Evolutionary conservation across 2,329 filamentous ascomycete genomes (phyloP).

Genomic region (Aspergillus alliaceus): DNA sequence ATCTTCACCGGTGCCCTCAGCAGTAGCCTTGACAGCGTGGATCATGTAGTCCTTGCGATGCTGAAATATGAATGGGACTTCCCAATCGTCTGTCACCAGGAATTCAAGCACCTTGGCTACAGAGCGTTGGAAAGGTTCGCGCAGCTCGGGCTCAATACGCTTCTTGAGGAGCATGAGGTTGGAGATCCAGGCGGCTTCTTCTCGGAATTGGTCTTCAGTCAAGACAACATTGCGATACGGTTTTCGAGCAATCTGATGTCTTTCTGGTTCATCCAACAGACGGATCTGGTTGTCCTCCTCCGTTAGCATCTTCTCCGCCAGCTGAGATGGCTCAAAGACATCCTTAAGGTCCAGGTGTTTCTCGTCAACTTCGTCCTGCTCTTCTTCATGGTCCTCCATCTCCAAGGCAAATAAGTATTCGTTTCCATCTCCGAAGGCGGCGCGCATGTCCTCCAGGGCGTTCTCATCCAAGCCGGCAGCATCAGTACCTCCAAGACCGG

Average conservation of each 20-base stretch:
- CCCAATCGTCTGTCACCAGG: constrained; percentile 89
- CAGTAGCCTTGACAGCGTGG: constrained; percentile 72
- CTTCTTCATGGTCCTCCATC: constrained; percentile 78
- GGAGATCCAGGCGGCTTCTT: constrained; percentile 90
- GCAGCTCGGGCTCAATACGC: constrained; percentile 67
- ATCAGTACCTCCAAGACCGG: constrained; percentile 69
- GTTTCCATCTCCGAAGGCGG: constrained; percentile 91
- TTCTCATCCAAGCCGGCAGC: constrained; percentile 86
- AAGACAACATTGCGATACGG: constrained; percentile 81
- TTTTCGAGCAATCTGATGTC: constrained; percentile 88
- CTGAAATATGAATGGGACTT: constrained; percentile 97
- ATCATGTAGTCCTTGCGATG: constrained; percentile 98
- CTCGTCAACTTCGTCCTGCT: constrained; percentile 74
- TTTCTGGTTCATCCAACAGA: constrained; percentile 84
- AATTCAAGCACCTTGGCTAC: constrained; percentile 93
- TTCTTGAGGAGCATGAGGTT: constrained; percentile 89
- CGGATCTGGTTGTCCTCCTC: constrained; percentile 94
- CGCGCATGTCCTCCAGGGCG: constrained; percentile 91
- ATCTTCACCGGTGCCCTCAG: constrained; percentile 64
- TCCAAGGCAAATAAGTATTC: constrained; percentile 95
- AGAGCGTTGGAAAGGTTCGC: constrained; percentile 80
- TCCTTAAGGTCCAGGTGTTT: constrained; percentile 91
- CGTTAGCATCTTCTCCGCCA: constrained; percentile 90
- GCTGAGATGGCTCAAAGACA: constrained; percentile 94
- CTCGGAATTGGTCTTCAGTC: constrained; percentile 79